Percentiles rank a stretch among this genome's conserved stretches.
These are phyloP conservation scores for Xylariales sp. DNA, from an alignment of 2,329 filamentous ascomycete genomes.

Conservation along the genomic window DNA sequence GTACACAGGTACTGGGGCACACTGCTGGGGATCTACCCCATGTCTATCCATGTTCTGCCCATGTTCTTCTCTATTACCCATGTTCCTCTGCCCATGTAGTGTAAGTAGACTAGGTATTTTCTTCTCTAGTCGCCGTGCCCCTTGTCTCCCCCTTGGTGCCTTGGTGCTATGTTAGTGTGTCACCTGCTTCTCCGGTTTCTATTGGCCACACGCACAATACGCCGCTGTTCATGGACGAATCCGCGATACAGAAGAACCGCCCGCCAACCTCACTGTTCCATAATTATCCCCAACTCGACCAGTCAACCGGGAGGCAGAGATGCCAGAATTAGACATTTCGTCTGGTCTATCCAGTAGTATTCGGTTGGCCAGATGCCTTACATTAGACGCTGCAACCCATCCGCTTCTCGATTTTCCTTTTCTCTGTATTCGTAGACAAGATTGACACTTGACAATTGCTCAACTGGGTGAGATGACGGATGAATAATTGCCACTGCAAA, in stretches of 20 bases:
- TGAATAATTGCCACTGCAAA: conserved; percentile 11
- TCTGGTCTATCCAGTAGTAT: neutral
- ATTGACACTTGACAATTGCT: conserved; percentile 6
- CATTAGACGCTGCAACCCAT: conserved; percentile 32
- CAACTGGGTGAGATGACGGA: conserved; percentile 1
- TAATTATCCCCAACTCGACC: conserved; percentile 42
- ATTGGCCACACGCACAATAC: conserved; percentile 44
- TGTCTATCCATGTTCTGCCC: too few species aligned
- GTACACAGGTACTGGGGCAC: too few species aligned
- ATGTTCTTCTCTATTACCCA: conserved; percentile 3
- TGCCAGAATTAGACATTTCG: conserved; percentile 29
- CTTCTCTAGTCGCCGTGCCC: conserved; percentile 20
- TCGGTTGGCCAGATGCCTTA: conserved; percentile 16
- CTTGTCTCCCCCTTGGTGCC: conserved; percentile 6
- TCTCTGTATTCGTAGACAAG: conserved; percentile 21
- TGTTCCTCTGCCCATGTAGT: conserved; percentile 11
- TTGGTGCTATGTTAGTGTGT: conserved; percentile 25
- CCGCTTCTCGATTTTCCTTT: conserved; percentile 35
- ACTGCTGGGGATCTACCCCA: too few species aligned
- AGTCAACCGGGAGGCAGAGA: conserved; percentile 38
- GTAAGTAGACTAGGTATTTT: neutral
- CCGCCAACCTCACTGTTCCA: conserved; percentile 41
- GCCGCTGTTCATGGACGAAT: conserved; percentile 45
- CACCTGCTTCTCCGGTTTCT: conserved; percentile 36
- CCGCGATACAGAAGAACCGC: conserved; percentile 47